Percentiles rank a stretch among this genome's conserved stretches.
phyloP scores from a whole-genome alignment of 495 filamentous ascomycete genomes.

The Aspergillus homomorphus region DNA sequence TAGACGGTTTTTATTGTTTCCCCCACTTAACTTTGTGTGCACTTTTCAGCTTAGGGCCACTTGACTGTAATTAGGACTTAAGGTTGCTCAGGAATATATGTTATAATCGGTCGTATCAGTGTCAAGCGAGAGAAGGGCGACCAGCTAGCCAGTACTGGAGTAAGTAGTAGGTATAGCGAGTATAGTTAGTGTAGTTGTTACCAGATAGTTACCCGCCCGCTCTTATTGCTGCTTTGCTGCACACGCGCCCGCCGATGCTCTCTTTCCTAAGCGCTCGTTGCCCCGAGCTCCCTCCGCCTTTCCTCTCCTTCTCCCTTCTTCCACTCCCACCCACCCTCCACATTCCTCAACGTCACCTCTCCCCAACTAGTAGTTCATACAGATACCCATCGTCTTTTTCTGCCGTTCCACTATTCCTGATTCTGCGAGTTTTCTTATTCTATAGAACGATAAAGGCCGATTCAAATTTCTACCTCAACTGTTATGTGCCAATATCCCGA shows the following conservation, averaged over 20 bases:
- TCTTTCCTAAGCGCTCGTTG: conserved; percentile 21
- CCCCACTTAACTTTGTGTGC: too few species aligned
- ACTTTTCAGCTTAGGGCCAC: too few species aligned
- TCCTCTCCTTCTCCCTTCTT: conserved; percentile 20
- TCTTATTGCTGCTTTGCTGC: not conserved
- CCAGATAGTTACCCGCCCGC: not conserved
- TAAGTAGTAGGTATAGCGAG: too few species aligned
- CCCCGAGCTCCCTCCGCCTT: conserved; percentile 18
- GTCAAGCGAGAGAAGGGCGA: too few species aligned
- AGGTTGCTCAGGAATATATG: too few species aligned
- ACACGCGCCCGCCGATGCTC: conserved; percentile 3
- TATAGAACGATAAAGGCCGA: not conserved
- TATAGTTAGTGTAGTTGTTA: too few species aligned
- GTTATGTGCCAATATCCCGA: not conserved
- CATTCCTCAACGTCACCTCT: not conserved
- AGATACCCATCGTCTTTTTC: conserved; percentile 7
- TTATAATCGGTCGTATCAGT: too few species aligned
- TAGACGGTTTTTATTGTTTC: too few species aligned
- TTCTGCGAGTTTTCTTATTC: not conserved
- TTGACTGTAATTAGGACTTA: too few species aligned
- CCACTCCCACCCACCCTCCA: conserved; percentile 15
- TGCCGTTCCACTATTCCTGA: not conserved
- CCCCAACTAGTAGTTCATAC: not conserved
- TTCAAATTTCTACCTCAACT: not conserved
- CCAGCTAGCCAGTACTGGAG: too few species aligned